These are phyloP conservation scores for Falciphora oryzae DNA, from an alignment of 2,329 filamentous ascomycete species.

Conservation along the genomic window DNA sequence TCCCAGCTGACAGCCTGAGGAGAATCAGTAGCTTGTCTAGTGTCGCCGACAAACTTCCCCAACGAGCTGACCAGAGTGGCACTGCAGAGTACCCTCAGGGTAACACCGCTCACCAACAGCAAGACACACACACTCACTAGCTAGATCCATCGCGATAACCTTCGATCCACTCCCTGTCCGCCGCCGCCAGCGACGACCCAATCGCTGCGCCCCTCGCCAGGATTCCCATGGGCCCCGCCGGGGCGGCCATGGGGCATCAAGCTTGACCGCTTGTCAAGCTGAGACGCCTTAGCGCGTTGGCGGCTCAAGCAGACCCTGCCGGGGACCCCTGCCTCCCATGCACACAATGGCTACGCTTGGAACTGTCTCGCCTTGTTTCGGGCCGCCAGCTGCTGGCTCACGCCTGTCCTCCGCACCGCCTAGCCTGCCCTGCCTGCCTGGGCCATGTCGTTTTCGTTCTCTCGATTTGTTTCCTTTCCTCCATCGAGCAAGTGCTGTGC, in stretches of 20 bases:
- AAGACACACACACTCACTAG: not conserved
- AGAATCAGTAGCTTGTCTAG: no score
- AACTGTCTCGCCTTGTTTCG: constrained; percentile 11
- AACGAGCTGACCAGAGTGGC: no score
- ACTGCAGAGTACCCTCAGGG: no score
- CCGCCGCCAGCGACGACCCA: not conserved
- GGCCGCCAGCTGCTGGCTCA: not conserved
- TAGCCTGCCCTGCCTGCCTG: not conserved
- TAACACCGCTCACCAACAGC: not conserved
- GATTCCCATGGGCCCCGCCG: not conserved
- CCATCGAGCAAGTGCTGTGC: not conserved
- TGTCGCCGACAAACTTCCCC: no score
- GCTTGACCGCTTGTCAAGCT: constrained; percentile 1
- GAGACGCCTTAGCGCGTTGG: constrained; percentile 2
- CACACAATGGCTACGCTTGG: constrained; percentile 1
- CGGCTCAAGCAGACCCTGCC: constrained; percentile 1
- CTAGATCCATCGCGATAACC: not conserved
- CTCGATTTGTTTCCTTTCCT: not conserved
- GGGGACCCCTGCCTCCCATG: not conserved
- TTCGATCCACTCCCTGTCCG: not conserved
- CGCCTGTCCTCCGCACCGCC: not conserved
- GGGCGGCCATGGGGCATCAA: no score
- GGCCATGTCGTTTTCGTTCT: not conserved
- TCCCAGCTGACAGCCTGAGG: no score
- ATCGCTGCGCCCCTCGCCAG: not conserved